These are phyloP conservation scores for Neurospora sp. DNA, from an alignment of 495 filamentous ascomycete species.

Conservation along the genomic window DNA sequence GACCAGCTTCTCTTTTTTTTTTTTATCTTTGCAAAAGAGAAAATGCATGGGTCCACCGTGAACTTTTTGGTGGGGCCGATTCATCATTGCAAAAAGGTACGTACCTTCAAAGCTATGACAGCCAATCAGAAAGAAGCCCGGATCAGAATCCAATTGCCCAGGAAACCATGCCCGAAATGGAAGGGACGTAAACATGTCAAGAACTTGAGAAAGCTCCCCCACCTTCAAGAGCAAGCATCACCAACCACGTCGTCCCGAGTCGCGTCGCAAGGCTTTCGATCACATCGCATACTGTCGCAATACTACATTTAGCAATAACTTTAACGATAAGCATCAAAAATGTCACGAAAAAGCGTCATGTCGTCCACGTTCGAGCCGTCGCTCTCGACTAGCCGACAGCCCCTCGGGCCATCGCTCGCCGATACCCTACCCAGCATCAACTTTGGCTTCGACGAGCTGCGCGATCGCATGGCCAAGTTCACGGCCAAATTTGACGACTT, in stretches of 20 bases:
- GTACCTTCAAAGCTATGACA: not conserved
- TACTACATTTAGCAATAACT: constrained; percentile 2
- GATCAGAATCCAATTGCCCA: constrained; percentile 1
- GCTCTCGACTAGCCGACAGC: constrained; percentile 62
- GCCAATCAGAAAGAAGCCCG: not conserved
- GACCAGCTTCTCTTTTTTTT: not conserved
- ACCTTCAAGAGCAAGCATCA: not conserved
- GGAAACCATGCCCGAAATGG: constrained; percentile 16
- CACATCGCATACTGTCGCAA: not conserved
- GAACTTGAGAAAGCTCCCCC: not conserved
- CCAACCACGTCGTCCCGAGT: not conserved
- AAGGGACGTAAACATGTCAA: constrained; percentile 14
- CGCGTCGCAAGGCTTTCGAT: not conserved
- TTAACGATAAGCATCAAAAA: constrained; percentile 2
- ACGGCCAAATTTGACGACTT: constrained; percentile 86
- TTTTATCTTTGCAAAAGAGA: not conserved
- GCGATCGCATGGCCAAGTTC: constrained; percentile 89
- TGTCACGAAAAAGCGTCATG: constrained; percentile 35
- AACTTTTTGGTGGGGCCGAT: constrained; percentile 13
- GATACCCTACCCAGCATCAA: constrained; percentile 82
- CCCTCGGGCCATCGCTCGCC: constrained; percentile 45
- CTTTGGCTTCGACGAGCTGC: constrained; percentile 93
- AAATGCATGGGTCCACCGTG: not conserved
- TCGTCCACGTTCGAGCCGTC: constrained; percentile 66
- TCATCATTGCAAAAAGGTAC: not conserved